Evolutionary conservation across 805 yeast species (phyloP), one percentile per base, ranked within the genome.

Genomic region (Zygotorulaspora florentina): DNA sequence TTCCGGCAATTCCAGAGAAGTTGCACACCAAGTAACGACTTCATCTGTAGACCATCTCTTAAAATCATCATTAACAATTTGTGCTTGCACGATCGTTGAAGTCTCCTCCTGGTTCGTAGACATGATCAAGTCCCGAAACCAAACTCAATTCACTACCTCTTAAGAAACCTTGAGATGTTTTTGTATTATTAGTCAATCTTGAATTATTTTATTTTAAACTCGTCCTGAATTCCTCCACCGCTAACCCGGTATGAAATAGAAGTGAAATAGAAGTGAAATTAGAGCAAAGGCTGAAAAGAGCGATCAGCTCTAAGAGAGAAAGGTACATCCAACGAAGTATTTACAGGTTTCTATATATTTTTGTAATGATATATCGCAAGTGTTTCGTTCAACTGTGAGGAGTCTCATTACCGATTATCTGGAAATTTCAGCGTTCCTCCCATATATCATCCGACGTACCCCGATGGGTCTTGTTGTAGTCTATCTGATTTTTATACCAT

Each of bases 391-490:
- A 29, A 9, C 33, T 29, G 9, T 12, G n/a, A 12, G 8, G 5
- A 8, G n/a, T 5, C 5, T 3, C 8, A 4, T 29, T 4, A 3
- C 4, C n/a, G 8, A 29, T 29, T 12, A 5, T 5, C 33, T 29
- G 38, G 15, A 6, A 35, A 10, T n/a, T 28, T 40, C 30, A 45
- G 25, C 66, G 52, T 47, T 63, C 68, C 43, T 76, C 78, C 98
- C 98, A 91, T 8, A 91, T 73, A 58, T 86, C 91, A 61, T 90
- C 96, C 42, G 91, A 80, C 54, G 85, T 80, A 2, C 96, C 96
- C 40, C 71, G 67, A 30, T 75, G 71, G 61, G 78, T 76, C 54
- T 81, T 80, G 52, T 80, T 79, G 33, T 46, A 43, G 31, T 82
- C 76, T 15, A 81, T 69, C 49, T 80, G 71, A 29, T 75, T 68